Evolutionary conservation across 768 basidiomycete genomes (phyloP).

Genomic region (Phylloporus sp.): DNA sequence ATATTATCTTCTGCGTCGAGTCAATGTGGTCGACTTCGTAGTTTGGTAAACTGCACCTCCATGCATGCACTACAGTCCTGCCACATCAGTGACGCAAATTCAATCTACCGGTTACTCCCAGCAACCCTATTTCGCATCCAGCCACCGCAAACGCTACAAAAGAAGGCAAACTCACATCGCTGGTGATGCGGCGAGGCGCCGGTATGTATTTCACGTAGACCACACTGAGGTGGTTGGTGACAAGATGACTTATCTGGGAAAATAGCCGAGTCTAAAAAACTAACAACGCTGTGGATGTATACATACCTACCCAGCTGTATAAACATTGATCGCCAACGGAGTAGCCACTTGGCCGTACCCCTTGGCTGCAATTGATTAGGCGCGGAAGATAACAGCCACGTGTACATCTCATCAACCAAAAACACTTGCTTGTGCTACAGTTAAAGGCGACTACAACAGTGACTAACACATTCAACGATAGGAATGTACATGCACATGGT

Average conservation of each 20-base stretch:
- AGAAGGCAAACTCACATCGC: not conserved
- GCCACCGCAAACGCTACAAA: not conserved
- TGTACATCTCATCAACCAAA: not conserved
- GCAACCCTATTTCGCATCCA: not conserved
- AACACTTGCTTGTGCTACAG: slow-evolving; percentile 11
- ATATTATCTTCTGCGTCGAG: not conserved
- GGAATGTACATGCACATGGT: slow-evolving; percentile 27
- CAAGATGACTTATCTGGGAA: not conserved
- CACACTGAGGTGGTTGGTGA: not conserved
- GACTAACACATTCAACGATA: slow-evolving; percentile 27
- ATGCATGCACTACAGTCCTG: not conserved
- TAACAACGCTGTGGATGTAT: not conserved
- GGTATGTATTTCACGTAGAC: not conserved
- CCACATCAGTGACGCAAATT: slow-evolving; percentile 5
- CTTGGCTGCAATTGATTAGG: slow-evolving; percentile 1
- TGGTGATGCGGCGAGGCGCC: not conserved
- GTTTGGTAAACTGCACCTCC: not conserved
- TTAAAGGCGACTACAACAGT: slow-evolving; percentile 23
- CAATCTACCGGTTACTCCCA: not conserved
- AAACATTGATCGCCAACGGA: slow-evolving; percentile 1
- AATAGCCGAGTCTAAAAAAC: not conserved
- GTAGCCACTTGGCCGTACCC: slow-evolving; percentile 12
- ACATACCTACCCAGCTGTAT: not conserved
- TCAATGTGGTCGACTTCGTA: slow-evolving; percentile 5
- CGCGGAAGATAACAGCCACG: not conserved